Evolutionary conservation across 2,329 filamentous ascomycete species (phyloP), one percentile per base, ranked within the genome.

Genomic region (Corinectria fuckeliana): DNA sequence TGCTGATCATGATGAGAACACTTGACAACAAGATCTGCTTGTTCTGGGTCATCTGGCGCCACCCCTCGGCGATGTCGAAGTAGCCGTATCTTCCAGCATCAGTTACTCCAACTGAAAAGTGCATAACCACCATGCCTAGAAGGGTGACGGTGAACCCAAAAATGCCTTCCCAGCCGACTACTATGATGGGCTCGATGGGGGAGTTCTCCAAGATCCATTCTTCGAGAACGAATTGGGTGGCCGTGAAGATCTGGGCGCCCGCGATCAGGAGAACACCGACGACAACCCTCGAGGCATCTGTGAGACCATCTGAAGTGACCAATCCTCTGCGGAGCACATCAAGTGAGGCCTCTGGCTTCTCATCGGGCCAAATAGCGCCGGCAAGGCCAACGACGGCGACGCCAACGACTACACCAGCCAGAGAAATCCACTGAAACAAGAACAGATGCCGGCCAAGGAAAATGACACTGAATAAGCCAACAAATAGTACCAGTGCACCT

Each of bases 91-190:
- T 82, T 4, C 93, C 93, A 6, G 83, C 83, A 3, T 88, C 85
- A 1, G 92, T 95, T 52, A 85, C 82, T 3, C 95, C 95, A 52
- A 97, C 82, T 1, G 85, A 77, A 20, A 92, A 79, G 75, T 99
- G 92, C 72, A 97, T 77, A 36, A 96, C 78, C 4, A 92, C 74
- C 88, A 97, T 97, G 23, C 84, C 88, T 4, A 93, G 64, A 5
- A 93, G 74, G 0, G 95, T 99, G 50, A 94, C 87, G 5, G 80
- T 67, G 72, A 98, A 93, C 1, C 95, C 95, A 74, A 98, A 99
- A 3, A 96, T 69, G 18, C 95, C 95, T 77, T 99, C 95, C 93
- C 93, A 99, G 28, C 93, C 94, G 26, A 99, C 95, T 18, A 97
- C 92, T 70, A 88, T 89, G 64, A 99, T 87, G 1, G 95, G 94